Evolutionary conservation across 345 rosid genomes (phyloP), one percentile per base, ranked within the genome.

Genomic region (Pelargonium nanum): DNA sequence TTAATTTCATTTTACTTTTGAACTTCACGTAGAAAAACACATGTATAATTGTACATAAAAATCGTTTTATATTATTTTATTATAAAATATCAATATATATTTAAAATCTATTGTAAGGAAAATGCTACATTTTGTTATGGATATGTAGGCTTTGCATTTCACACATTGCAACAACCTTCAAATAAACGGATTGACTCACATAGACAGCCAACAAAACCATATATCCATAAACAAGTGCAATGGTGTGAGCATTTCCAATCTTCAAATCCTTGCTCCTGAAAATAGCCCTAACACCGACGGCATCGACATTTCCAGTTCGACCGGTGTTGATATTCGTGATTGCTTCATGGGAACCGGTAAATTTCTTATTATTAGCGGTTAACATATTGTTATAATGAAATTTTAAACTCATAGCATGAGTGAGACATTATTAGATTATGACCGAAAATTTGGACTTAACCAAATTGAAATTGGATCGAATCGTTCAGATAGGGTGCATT

Each of bases 281-380:
- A 52, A 78, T 4, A 93, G 99, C 68, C 99, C 96, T 10, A 93
- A 93, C 68, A 92, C 98, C 0, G 98, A 92, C 56, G 98, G 98
- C 0, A 85, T 92, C 65, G 96, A 92, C 61, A 87, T 93, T 48
- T 75, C 79, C 1, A 81, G 65, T 44, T 80, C 96, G 34, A 72
- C 70, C n/a, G 83, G 83, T 68, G 74, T 93, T 64, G 72, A 71
- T 9, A 89, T 93, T 25, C 59, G 58, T 50, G 79, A 84, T 34
- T 80, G 78, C 30, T 64, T 80, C 63, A 82, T 93, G 66, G 70
- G 79, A 50, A 93, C 99, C 52, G 97, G 98, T 88, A 69, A 50
- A 1, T 26, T 30, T 10, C 0, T 32, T 44, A 12, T 5, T 30
- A 44, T 32, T 25, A 17, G 30, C 26, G 24, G 44, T 15, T 56